These are phyloP conservation scores for Cryptomeria japonica DNA, from an alignment of 75 land plant genomes.

Conservation along the genomic window DNA sequence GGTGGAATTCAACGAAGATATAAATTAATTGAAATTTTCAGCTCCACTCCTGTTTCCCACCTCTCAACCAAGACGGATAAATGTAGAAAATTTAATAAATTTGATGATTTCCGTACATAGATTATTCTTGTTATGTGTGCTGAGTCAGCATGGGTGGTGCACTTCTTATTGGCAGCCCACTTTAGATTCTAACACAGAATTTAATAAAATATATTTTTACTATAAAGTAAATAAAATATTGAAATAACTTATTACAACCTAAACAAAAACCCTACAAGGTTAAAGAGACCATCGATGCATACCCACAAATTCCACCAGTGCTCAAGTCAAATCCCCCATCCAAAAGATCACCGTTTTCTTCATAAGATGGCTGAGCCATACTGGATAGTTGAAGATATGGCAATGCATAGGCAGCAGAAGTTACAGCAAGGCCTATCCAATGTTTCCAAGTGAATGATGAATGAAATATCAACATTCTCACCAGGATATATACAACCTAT, in stretches of 20 bases:
- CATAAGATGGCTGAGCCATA: slow-evolving; percentile 85
- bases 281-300: slow-evolving; percentile 8
- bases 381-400: slow-evolving; percentile 68
- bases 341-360: slow-evolving; percentile 74
- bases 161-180: not conserved
- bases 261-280: not conserved
- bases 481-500: slow-evolving; percentile 65
- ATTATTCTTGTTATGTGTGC: not conserved
- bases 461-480: slow-evolving; percentile 62
- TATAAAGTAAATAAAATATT: not conserved
- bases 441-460: slow-evolving; percentile 88
- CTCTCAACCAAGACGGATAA: not conserved
- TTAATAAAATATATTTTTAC: not conserved
- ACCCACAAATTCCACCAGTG: slow-evolving; percentile 90
- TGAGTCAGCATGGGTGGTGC: not conserved
- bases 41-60: not conserved
- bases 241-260: not conserved
- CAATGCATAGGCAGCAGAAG: slow-evolving; percentile 65
- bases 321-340: slow-evolving; percentile 98
- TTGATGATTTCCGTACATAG: not conserved
- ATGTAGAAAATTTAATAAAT: not conserved
- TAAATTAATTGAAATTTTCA: not conserved
- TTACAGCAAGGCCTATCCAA: slow-evolving; percentile 62
- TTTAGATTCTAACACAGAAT: not conserved
- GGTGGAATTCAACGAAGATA: not conserved